Evolutionary conservation across 352 stramenopile genomes (phyloP), one percentile per base, ranked within the genome.

Genomic region (Phytopythium mirpurense): DNA sequence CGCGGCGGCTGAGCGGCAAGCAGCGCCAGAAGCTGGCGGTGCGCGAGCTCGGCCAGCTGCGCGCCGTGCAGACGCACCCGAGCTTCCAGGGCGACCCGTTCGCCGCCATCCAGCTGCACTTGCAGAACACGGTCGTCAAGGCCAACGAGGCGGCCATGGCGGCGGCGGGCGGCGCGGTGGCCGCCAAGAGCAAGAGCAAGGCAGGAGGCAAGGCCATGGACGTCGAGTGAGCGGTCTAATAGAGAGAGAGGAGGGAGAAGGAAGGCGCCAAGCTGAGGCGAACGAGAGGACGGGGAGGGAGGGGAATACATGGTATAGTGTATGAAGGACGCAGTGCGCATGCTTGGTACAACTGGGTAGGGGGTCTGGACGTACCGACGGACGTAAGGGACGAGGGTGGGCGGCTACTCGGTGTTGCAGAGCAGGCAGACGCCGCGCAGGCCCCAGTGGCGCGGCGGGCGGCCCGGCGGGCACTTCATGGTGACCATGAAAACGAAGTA

Each of bases 401-500:
- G 27, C 19, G 19, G 21, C 50, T 57, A 96, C 58, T 97, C 87
- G 42, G 87, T 98, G 73, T 98, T 98, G 72, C 94, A 98, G 24
- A 98, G 77, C 54, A 98, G 63, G 44, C 88, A 89, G 36, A 97
- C 88, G 24, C 96, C 96, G 12, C 96, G 81, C 31, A 99, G 65
- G 0, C 85, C 88, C 96, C 96, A 99, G 66, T 98, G 95, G 31
- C 88, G 85, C 16, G 94, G 90, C 34, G 80, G 83, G 44, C 98
- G 75, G 19, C 95, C 96, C 16, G 76, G 70, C 32, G 82, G 80
- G 68, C 84, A 95, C 62, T 92, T 91, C 80, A 95, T 92, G 26
- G 80, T 95, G 43, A 98, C 93, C 73, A 96, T 98, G 54, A 98
- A 98, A 59, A 99, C 93, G 57, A 98, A 97, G 70, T 98, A 98